Percentiles rank a stretch among this genome's conserved stretches.
These are phyloP conservation scores for Amylocystis lapponica DNA, from an alignment of 768 basidiomycete species.

Conservation along the genomic window DNA sequence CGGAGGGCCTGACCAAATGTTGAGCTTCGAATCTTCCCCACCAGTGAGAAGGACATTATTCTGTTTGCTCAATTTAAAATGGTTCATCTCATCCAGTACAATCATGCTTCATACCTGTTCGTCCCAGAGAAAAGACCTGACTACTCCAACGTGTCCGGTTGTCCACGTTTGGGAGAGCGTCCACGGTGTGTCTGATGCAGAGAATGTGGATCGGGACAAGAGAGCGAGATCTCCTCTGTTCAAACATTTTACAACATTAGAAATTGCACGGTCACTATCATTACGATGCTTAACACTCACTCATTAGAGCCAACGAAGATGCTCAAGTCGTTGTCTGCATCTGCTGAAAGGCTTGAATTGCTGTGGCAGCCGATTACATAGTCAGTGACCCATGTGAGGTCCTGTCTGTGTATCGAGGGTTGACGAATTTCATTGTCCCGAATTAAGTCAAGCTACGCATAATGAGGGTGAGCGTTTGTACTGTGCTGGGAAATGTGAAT, in stretches of 20 bases:
- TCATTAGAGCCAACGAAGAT: constrained; percentile 74
- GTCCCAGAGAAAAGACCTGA: constrained; percentile 27
- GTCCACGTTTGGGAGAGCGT: constrained; percentile 23
- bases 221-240: constrained; percentile 28
- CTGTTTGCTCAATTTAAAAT: constrained; percentile 9
- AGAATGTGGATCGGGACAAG: constrained; percentile 20
- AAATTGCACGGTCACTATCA: neutral
- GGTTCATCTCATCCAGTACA: neutral
- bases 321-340: constrained; percentile 34
- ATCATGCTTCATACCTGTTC: constrained; percentile 20
- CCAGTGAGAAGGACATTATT: constrained; percentile 29
- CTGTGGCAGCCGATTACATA: constrained; percentile 58
- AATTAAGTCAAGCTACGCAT: constrained; percentile 53
- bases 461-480: neutral
- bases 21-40: constrained; percentile 28
- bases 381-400: constrained; percentile 71
- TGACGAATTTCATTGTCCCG: constrained; percentile 57
- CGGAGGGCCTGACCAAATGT: constrained; percentile 23
- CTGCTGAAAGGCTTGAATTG: constrained; percentile 16
- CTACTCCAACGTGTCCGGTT: constrained; percentile 25
- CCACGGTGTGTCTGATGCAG: constrained; percentile 21
- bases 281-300: constrained; percentile 30
- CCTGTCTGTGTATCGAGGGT: constrained; percentile 52
- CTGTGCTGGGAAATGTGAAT: neutral
- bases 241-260: neutral